Conservation (phyloP, 345 rosid species). For the Hevea brasiliensis region DNA sequence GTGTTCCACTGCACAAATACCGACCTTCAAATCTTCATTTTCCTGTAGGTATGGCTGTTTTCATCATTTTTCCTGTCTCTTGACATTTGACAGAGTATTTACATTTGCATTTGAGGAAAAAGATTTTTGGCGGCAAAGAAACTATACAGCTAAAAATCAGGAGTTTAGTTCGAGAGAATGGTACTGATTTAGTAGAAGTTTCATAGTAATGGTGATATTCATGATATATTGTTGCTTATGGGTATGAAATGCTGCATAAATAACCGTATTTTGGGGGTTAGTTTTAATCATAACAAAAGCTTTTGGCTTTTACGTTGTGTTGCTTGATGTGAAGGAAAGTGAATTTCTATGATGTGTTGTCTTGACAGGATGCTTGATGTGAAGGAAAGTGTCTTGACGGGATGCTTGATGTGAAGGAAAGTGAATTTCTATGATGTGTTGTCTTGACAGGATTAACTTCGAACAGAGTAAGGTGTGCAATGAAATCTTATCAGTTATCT, state of each 20-base stretch:
- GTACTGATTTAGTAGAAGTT: background rate
- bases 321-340: background rate
- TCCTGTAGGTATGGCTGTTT: constrained; percentile 1
- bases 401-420: background rate
- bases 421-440: too few species aligned
- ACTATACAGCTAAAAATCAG: background rate
- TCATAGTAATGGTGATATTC: background rate
- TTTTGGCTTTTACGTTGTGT: background rate
- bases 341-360: background rate
- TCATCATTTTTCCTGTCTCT: background rate
- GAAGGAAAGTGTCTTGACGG: too few species aligned
- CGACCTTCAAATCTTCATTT: constrained; percentile 9
- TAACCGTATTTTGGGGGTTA: background rate
- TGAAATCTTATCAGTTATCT: constrained; percentile 75
- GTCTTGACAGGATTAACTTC: constrained; percentile 12
- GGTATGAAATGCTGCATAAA: background rate
- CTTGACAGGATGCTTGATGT: too few species aligned
- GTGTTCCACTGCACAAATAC: background rate
- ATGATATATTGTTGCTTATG: background rate
- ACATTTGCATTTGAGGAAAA: background rate
- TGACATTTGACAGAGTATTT: background rate
- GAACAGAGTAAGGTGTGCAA: constrained; percentile 35
- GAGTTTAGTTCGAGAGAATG: background rate
- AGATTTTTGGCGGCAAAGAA: background rate
- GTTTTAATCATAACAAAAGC: background rate